phyloP scores from a whole-genome alignment of 2,329 filamentous ascomycete species.

The Delphinella strobiligena region DNA sequence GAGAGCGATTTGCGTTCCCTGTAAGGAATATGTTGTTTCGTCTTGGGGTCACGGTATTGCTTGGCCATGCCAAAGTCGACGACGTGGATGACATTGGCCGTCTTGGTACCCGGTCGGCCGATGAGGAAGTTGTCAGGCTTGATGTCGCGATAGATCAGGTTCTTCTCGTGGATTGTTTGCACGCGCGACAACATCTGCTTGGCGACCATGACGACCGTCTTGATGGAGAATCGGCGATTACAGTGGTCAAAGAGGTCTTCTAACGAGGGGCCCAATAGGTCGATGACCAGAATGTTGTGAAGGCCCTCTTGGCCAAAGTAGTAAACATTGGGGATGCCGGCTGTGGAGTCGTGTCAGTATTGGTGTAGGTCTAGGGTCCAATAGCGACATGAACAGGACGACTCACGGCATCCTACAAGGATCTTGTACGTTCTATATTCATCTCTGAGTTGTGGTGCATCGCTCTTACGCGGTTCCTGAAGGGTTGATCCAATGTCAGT shows the following conservation, averaged over 20 bases:
- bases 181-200: conserved; percentile 98
- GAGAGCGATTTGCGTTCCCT: conserved; percentile 93
- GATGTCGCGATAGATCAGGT: conserved; percentile 97
- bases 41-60: conserved; percentile 97
- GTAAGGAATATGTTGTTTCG: conserved; percentile 97
- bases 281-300: conserved; percentile 97
- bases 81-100: conserved; percentile 96
- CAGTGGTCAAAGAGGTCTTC: conserved; percentile 98
- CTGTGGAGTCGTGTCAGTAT: conserved; percentile 34
- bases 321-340: conserved; percentile 97
- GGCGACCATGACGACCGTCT: conserved; percentile 97
- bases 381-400: conserved; percentile 1
- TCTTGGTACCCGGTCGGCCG: conserved; percentile 79
- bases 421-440: conserved; percentile 99
- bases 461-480: conserved; percentile 97
- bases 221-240: conserved; percentile 86
- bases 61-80: conserved; percentile 99
- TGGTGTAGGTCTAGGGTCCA: background rate
- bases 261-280: conserved; percentile 84
- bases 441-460: conserved; percentile 93
- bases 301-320: conserved; percentile 98
- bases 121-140: conserved; percentile 99
- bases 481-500: too few species aligned
- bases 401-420: conserved; percentile 95
- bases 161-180: conserved; percentile 94